Evolutionary conservation across 129 eudicot genomes (phyloP).

Genomic region (Lactuca sativa): DNA sequence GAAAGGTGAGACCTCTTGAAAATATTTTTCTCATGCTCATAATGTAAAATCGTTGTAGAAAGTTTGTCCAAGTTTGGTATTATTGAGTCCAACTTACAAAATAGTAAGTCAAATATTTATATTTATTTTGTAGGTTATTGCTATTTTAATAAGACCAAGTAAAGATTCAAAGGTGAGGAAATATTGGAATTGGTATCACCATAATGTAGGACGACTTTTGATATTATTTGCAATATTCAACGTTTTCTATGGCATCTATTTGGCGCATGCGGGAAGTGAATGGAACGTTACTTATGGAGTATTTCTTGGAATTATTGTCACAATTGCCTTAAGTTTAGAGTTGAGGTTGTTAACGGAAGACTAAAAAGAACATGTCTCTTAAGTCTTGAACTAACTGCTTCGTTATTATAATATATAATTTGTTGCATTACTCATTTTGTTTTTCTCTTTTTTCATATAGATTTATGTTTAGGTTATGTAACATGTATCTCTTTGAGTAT

Average conservation of each 20-base stretch:
- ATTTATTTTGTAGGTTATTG: slow-evolving; percentile 49
- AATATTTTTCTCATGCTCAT: too few species aligned
- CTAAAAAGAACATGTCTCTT: background rate
- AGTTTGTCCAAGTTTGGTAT: too few species aligned
- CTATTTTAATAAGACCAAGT: slow-evolving; percentile 59
- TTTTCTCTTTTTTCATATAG: background rate
- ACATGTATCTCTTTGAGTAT: background rate
- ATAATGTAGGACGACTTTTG: slow-evolving; percentile 55
- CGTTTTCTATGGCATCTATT: slow-evolving; percentile 69
- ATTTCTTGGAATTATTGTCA: slow-evolving; percentile 41
- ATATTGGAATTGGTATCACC: slow-evolving; percentile 92
- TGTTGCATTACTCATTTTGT: background rate
- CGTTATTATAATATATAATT: background rate
- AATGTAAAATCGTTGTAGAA: too few species aligned
- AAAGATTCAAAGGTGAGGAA: slow-evolving; percentile 59
- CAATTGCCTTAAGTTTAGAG: slow-evolving; percentile 53
- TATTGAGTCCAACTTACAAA: background rate
- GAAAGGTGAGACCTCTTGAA: too few species aligned
- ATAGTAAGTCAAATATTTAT: background rate
- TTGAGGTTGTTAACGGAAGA: slow-evolving; percentile 42
- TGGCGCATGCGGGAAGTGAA: slow-evolving; percentile 53
- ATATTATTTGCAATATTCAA: slow-evolving; percentile 64
- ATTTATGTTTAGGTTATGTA: background rate
- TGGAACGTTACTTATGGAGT: slow-evolving; percentile 70
- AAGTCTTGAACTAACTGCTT: slow-evolving; percentile 1